phyloP scores from a whole-genome alignment of 2,329 filamentous ascomycete genomes.

The Botrytis fragariae region DNA sequence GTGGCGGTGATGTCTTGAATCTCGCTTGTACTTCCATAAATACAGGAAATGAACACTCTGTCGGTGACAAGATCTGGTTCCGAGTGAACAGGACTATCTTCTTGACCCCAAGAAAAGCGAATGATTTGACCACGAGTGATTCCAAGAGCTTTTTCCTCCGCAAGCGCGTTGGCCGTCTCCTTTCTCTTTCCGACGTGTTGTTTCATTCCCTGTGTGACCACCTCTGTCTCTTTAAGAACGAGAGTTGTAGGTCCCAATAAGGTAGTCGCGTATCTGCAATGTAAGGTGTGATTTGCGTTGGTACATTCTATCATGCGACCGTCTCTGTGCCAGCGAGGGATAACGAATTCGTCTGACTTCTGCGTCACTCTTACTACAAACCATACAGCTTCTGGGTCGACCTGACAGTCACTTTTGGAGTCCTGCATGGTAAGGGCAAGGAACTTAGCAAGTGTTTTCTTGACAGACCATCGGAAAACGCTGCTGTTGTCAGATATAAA shows the following conservation, averaged over 20 bases:
- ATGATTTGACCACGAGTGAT: slow-evolving; percentile 7
- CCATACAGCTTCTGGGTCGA: slow-evolving; percentile 1
- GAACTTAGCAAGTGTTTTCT: not conserved
- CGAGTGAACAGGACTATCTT: slow-evolving; percentile 20
- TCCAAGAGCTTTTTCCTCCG: not conserved
- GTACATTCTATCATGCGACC: slow-evolving; percentile 15
- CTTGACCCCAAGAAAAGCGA: slow-evolving; percentile 18
- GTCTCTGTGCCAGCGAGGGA: slow-evolving; percentile 17
- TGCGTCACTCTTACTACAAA: slow-evolving; percentile 6
- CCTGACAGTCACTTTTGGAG: not conserved
- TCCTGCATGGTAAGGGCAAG: slow-evolving; percentile 1
- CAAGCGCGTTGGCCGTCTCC: not conserved
- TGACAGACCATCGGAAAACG: not conserved
- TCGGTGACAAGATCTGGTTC: slow-evolving; percentile 18
- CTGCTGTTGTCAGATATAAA: slow-evolving; percentile 13
- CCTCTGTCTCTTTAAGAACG: slow-evolving; percentile 10
- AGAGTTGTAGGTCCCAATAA: slow-evolving; percentile 10
- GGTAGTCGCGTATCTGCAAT: slow-evolving; percentile 11
- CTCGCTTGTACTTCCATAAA: not conserved
- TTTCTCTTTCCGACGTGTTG: not conserved
- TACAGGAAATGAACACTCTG: slow-evolving; percentile 13
- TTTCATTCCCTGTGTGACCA: not conserved
- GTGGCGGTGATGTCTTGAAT: not conserved
- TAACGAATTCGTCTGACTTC: not conserved
- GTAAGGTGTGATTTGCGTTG: not conserved